phyloP scores from a whole-genome alignment of 1,284 basidiomycete species.

The Heliocybe sulcata region DNA sequence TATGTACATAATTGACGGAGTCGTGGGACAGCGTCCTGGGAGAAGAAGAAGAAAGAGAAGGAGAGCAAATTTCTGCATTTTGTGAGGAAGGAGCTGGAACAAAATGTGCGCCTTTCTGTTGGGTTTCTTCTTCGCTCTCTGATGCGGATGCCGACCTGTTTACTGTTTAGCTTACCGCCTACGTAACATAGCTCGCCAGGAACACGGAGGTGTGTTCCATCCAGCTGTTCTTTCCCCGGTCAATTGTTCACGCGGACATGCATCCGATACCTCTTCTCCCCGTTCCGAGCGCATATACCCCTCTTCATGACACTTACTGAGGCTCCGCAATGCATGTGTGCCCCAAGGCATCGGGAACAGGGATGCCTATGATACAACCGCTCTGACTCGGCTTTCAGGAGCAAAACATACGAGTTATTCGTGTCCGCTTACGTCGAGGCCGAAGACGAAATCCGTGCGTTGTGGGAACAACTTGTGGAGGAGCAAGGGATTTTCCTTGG shows the following conservation, averaged over 20 bases:
- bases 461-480: slow-evolving; percentile 10
- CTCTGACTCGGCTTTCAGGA: slow-evolving; percentile 4
- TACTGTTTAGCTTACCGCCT: not conserved
- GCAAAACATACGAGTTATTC: slow-evolving; percentile 12
- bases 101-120: slow-evolving; percentile 5
- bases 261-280: too few relatives aligned
- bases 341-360: too few relatives aligned
- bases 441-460: slow-evolving; percentile 13
- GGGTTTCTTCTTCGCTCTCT: not conserved
- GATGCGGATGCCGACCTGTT: not conserved
- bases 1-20: not conserved
- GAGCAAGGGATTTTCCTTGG: slow-evolving; percentile 11
- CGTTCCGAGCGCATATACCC: too few relatives aligned
- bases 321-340: too few relatives aligned
- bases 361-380: not conserved
- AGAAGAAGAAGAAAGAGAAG: slow-evolving; percentile 12
- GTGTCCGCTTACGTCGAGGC: slow-evolving; percentile 11
- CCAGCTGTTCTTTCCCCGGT: not conserved
- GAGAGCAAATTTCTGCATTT: slow-evolving; percentile 8
- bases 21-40: slow-evolving; percentile 4
- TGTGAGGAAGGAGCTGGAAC: slow-evolving; percentile 2
- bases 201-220: not conserved
- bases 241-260: not conserved
- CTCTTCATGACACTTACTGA: too few relatives aligned
- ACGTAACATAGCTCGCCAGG: not conserved